Evolutionary conservation across 768 basidiomycete genomes (phyloP).

Genomic region (Podaxis carcinomalis): DNA sequence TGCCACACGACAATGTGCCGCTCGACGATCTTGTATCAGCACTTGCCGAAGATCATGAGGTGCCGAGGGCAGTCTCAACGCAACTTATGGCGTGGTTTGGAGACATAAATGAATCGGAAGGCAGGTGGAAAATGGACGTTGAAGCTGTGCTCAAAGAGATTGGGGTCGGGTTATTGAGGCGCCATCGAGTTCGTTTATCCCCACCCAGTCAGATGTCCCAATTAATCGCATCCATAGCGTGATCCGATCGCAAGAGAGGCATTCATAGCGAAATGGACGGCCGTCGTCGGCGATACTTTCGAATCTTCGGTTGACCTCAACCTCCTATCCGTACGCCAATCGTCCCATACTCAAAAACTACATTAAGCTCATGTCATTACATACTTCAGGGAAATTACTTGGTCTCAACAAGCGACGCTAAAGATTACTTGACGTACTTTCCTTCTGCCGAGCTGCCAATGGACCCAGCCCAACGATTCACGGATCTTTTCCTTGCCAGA

Average conservation of each 20-base stretch:
- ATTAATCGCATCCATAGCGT: slow-evolving; percentile 34
- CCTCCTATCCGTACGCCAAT: slow-evolving; percentile 59
- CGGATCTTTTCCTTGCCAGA: slow-evolving; percentile 82
- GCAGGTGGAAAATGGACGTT: slow-evolving; percentile 65
- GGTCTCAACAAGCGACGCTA: slow-evolving; percentile 32
- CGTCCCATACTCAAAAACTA: neutral
- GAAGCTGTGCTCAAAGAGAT: slow-evolving; percentile 64
- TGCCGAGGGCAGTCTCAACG: slow-evolving; percentile 51
- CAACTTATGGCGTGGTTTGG: slow-evolving; percentile 89
- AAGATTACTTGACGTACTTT: slow-evolving; percentile 59
- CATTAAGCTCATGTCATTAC: neutral
- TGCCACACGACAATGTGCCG: slow-evolving; percentile 46
- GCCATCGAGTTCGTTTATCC: slow-evolving; percentile 42
- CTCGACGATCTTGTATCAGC: slow-evolving; percentile 55
- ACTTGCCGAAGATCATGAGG: slow-evolving; percentile 70
- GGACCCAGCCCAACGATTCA: slow-evolving; percentile 78
- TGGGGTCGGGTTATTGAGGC: slow-evolving; percentile 69
- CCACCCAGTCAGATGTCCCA: neutral
- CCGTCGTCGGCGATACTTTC: slow-evolving; percentile 76
- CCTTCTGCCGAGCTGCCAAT: slow-evolving; percentile 69
- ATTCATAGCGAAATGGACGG: slow-evolving; percentile 68
- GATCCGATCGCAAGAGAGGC: slow-evolving; percentile 50
- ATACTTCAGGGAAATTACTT: slow-evolving; percentile 73
- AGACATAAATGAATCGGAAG: slow-evolving; percentile 33
- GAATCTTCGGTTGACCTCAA: slow-evolving; percentile 53